These are phyloP conservation scores for Xylaria digitata DNA, from an alignment of 2,329 filamentous ascomycete species.

Conservation along the genomic window DNA sequence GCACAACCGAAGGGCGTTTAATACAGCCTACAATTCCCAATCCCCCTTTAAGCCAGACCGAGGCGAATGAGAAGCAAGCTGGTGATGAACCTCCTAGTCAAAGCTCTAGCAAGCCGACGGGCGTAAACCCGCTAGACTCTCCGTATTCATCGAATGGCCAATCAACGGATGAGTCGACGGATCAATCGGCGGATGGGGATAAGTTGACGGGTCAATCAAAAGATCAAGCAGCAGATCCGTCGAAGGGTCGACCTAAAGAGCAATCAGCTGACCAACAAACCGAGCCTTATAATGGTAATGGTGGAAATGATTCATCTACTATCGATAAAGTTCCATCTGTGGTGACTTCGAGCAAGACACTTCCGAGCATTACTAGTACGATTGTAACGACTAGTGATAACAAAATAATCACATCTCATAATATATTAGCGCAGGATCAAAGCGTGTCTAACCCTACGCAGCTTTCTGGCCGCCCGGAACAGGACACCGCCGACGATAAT, in stretches of 20 bases:
- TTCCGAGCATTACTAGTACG: not conserved
- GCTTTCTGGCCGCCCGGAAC: not conserved
- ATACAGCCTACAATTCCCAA: not conserved
- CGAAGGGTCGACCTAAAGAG: not conserved
- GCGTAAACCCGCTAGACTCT: not conserved
- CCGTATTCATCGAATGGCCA: not conserved
- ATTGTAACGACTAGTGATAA: not conserved
- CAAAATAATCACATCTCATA: not conserved
- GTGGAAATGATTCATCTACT: not conserved
- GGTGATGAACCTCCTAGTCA: not conserved
- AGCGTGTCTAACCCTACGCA: not conserved
- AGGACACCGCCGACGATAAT: not conserved
- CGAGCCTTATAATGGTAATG: not conserved
- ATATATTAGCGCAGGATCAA: not conserved
- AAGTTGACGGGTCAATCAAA: not conserved
- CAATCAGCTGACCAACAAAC: not conserved
- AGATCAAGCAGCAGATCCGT: not conserved
- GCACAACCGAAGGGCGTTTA: not conserved
- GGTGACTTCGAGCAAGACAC: not conserved
- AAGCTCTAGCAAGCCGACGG: not conserved
- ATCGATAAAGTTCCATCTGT: not conserved
- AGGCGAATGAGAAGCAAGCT: not conserved
- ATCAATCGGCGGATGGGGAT: not conserved
- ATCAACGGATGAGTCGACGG: not conserved
- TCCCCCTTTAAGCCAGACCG: not conserved